phyloP scores from a whole-genome alignment of 306 rosid genomes.

The Cucumis cinereus region DNA sequence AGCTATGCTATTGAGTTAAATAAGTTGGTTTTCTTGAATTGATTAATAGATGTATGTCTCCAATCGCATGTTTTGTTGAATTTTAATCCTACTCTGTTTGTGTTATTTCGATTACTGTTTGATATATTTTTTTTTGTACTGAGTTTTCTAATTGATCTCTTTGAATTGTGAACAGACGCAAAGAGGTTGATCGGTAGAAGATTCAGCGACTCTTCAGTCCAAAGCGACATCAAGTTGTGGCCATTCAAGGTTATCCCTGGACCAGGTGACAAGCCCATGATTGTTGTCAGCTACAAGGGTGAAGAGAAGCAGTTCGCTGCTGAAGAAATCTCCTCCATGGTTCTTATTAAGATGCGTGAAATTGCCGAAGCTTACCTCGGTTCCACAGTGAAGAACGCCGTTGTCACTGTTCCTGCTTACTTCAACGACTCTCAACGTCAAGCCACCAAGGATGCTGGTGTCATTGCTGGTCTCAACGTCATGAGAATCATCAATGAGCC shows the following conservation, averaged over 20 bases:
- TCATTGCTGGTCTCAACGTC: conserved; percentile 56
- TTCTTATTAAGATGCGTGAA: conserved; percentile 61
- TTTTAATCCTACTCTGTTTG: background rate
- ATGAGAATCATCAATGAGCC: conserved; percentile 57
- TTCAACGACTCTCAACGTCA: conserved; percentile 61
- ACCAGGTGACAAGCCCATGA: conserved; percentile 56
- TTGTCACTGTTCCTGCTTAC: conserved; percentile 62
- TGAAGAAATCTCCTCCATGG: conserved; percentile 58
- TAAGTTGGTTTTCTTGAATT: background rate
- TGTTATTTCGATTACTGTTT: background rate
- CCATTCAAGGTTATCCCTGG: conserved; percentile 47
- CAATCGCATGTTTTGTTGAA: background rate
- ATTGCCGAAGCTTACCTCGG: conserved; percentile 65
- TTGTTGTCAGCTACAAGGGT: conserved; percentile 44
- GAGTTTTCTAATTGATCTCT: background rate
- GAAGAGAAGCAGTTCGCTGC: conserved; percentile 57
- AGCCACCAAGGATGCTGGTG: conserved; percentile 70
- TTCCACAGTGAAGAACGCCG: conserved; percentile 39
- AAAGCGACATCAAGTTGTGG: conserved; percentile 56
- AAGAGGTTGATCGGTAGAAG: conserved; percentile 61
- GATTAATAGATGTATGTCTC: background rate
- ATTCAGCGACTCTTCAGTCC: conserved; percentile 43
- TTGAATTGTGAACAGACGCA: conserved; percentile 24
- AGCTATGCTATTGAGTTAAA: background rate
- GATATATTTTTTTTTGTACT: background rate